Conservation (phyloP, 2,329 filamentous ascomycete species). For the Xylaria sp. region DNA sequence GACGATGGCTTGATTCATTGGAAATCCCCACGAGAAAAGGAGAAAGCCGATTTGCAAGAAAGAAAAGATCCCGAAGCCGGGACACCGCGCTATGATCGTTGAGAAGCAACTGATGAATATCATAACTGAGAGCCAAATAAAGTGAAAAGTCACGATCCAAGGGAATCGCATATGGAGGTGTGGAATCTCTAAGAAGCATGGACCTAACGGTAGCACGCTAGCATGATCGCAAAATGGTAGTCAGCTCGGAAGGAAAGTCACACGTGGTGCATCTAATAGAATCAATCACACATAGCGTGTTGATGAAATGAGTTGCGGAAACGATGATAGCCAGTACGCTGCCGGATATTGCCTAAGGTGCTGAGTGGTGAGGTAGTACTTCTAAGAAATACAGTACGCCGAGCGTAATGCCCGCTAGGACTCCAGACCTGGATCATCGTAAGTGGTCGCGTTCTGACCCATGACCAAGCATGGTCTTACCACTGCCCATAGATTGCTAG, state of each 20-base stretch:
- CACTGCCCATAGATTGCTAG: not conserved
- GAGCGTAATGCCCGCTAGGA: not conserved
- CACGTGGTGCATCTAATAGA: no score
- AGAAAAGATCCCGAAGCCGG: not conserved
- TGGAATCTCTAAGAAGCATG: constrained; percentile 5
- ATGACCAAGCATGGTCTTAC: not conserved
- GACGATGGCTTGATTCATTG: not conserved
- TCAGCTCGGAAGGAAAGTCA: not conserved
- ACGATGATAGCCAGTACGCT: not conserved
- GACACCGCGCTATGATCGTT: not conserved
- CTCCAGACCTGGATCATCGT: not conserved
- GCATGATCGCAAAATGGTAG: not conserved
- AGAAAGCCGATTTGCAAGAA: not conserved
- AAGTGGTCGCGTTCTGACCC: not conserved
- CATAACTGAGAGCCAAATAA: not conserved
- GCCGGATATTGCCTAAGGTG: not conserved
- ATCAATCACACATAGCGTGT: not conserved
- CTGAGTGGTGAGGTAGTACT: no score
- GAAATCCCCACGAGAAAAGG: not conserved
- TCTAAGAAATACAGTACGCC: not conserved
- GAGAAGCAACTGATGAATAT: not conserved
- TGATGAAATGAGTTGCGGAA: not conserved
- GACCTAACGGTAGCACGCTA: not conserved
- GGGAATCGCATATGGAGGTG: constrained; percentile 2
- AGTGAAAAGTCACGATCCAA: not conserved